Evolutionary conservation across 768 basidiomycete species (phyloP), one percentile per base, ranked within the genome.

Genomic region (Leccinum pellstonianum): DNA sequence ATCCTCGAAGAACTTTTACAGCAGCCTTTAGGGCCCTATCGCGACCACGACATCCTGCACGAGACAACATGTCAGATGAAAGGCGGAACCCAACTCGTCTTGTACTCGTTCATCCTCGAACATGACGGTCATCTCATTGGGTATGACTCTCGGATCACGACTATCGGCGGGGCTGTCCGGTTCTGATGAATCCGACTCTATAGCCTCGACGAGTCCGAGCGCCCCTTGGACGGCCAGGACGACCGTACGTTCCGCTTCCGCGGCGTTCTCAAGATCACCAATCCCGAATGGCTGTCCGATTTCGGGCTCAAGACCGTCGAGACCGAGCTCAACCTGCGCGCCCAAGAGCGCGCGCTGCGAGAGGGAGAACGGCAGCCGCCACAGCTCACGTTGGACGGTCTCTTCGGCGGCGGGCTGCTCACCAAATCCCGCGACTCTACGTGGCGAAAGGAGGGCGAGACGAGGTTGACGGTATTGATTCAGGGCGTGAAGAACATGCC

Each of bases 151-250:
- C 15, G 11, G 33, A 25, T 47, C n/a, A 17, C 33, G n/a, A 25
- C 12, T 48, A 9, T 46, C 46, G 21, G 49, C 48, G 17, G 10
- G 17, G 50, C 25, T 25, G 9, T 33, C 37, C 51, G 7, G 1
- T 35, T 29, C 58, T 62, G 11, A 73, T 51, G 1, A 21, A 23
- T 1, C 25, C 33, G 23, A 9, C 33, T 27, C 5, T 59, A 23
- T 46, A 83, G 83, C 14, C 77, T 84, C 10, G 82, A 84, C 63
- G 75, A 79, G 37, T 77, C 81, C 5, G 83, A 84, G 60, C 73
- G 63, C 37, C 71, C 78, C 3, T 56, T 70, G 35, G 53, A 66
- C 1, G 73, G 75, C 14, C 73, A 12, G 10, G 72, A 74, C 57
- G 17, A 63, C 37, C 68, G 73, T 58, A 64, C 33, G 52, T 77